phyloP scores from a whole-genome alignment of 2,329 filamentous ascomycete genomes.

The Emydomyces testavorans region DNA sequence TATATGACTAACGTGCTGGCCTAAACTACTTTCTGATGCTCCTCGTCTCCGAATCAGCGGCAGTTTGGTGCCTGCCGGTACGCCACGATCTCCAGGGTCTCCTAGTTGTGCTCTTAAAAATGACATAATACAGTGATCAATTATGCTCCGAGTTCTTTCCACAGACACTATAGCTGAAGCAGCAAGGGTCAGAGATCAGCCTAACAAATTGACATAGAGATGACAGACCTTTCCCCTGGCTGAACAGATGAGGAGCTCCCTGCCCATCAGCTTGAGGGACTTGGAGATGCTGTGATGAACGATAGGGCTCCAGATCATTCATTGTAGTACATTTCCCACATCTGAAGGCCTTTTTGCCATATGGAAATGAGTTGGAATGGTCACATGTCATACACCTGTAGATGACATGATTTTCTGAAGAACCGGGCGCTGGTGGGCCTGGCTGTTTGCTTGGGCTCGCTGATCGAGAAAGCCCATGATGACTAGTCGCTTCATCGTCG shows the following conservation, averaged over 20 bases:
- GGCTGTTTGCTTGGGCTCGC: slow-evolving; percentile 26
- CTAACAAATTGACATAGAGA: neutral
- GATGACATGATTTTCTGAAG: slow-evolving; percentile 50
- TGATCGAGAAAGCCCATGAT: slow-evolving; percentile 18
- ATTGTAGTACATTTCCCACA: slow-evolving; percentile 77
- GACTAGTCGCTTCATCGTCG: slow-evolving; percentile 16
- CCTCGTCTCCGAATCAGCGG: neutral
- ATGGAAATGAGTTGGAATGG: slow-evolving; percentile 67
- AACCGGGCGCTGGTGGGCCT: slow-evolving; percentile 25
- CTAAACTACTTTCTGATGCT: slow-evolving; percentile 3
- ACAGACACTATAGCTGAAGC: slow-evolving; percentile 10
- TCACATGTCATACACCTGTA: slow-evolving; percentile 80
- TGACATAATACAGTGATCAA: slow-evolving; percentile 9
- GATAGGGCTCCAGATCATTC: slow-evolving; percentile 56
- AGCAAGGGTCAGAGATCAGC: neutral
- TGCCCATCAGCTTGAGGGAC: neutral
- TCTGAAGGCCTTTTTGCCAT: slow-evolving; percentile 59
- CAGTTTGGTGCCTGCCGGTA: neutral
- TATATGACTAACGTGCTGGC: neutral
- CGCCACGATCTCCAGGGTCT: neutral
- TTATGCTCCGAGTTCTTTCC: slow-evolving; percentile 12
- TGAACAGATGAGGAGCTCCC: neutral
- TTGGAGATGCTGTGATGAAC: slow-evolving; percentile 16
- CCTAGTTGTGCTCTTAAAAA: neutral
- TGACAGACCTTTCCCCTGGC: neutral